Evolutionary conservation across 345 rosid genomes (phyloP), one percentile per base, ranked within the genome.

Genomic region (Raphanus raphanistrum): DNA sequence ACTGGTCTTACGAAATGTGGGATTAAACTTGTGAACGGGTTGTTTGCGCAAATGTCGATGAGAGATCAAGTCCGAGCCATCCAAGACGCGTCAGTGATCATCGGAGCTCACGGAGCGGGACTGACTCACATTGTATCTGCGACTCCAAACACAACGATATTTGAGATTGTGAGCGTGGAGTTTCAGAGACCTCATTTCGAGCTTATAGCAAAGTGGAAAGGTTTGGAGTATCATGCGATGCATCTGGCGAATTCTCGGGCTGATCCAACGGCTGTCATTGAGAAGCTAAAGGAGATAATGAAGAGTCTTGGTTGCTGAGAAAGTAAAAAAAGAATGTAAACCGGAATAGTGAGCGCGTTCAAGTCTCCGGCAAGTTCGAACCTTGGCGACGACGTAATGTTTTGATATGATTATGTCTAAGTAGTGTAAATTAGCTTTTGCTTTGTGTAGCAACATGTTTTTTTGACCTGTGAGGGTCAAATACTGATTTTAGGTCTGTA

Each of bases 71-170:
- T 91, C 58, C 83, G 80, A 78, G 89, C 92, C 68, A 87, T 92
- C 75, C 97, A 92, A 83, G 98, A 90, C 45, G 99, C 99, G 10
- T 95, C 97, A 0, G 94, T 95, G 79, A 90, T 95, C 66, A 84
- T 95, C 45, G 90, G 98, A 66, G 99, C 99, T 76, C 99, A 95
- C 45, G 99, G 99, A 28, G 98, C 99, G 2, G 99, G 98, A 28
- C 88, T 95, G 17, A 92, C 99, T 15, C 98, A 95, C 80, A 88
- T 90, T 8, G 91, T 95, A n/a, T 90, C 97, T 2, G 98, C 98
- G 2, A 82, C 86, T 12, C 90, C 97, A 33, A 85, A 88, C 82
- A 91, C 98, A 9, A 91, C 90, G 54, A 84, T 95, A 73, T 86
- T 95, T 8, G 98, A 92, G 86, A 87, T 95, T 32, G 71, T 92